phyloP scores from a whole-genome alignment of 2,329 filamentous ascomycete species.

The Calcarisporium arbuscula region DNA sequence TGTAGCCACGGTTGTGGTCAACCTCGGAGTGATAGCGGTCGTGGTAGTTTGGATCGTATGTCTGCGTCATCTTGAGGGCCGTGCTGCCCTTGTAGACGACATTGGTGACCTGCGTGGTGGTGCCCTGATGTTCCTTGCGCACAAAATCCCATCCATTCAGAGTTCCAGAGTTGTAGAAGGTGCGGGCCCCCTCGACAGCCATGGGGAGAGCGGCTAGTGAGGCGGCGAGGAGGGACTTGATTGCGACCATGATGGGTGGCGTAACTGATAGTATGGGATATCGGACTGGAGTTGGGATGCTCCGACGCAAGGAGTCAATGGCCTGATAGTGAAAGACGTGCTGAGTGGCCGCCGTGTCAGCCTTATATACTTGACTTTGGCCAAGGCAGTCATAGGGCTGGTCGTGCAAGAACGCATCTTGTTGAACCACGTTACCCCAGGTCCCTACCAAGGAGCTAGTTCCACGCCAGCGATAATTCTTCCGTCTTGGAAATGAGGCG shows the following conservation, averaged over 20 bases:
- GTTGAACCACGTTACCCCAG: too few relatives aligned
- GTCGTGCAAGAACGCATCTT: too few relatives aligned
- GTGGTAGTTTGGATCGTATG: conserved; percentile 31
- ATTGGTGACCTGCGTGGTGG: conserved; percentile 34
- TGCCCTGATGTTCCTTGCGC: conserved; percentile 34
- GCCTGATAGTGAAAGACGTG: not conserved
- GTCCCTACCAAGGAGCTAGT: too few relatives aligned
- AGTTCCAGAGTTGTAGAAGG: conserved; percentile 36
- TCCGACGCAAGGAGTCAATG: not conserved
- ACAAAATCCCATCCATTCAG: conserved; percentile 32
- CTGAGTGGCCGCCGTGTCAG: not conserved
- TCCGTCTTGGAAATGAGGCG: too few relatives aligned
- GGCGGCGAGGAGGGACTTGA: conserved; percentile 9
- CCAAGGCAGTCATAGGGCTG: not conserved
- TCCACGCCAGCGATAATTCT: too few relatives aligned
- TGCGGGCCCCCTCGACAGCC: conserved; percentile 23
- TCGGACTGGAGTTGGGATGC: not conserved
- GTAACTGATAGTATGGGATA: too few relatives aligned
- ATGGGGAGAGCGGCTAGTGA: conserved; percentile 16
- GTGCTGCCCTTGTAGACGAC: conserved; percentile 29
- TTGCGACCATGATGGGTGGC: conserved; percentile 9
- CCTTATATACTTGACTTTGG: not conserved
- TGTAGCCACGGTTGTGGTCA: conserved; percentile 35
- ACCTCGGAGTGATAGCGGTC: conserved; percentile 45
- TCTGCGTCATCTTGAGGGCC: conserved; percentile 39